phyloP scores from a whole-genome alignment of 352 stramenopile genomes.

The Aphanomyces stellatus region DNA sequence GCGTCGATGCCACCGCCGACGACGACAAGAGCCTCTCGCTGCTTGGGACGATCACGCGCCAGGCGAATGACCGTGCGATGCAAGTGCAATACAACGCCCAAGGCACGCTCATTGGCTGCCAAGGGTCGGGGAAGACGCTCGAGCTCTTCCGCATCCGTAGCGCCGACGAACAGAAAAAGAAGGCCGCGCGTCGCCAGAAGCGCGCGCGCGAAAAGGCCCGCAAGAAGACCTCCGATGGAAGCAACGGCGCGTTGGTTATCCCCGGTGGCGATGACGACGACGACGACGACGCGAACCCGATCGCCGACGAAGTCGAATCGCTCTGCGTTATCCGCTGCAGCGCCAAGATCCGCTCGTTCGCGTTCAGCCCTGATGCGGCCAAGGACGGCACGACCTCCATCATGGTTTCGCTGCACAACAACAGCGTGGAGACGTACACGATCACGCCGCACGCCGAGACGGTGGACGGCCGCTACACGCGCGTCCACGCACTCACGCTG shows the following conservation, averaged over 20 bases:
- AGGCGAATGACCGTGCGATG: slow-evolving; percentile 66
- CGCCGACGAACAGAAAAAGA: slow-evolving; percentile 86
- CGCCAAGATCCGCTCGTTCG: slow-evolving; percentile 84
- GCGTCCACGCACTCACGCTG: slow-evolving; percentile 59
- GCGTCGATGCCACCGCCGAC: slow-evolving; percentile 23
- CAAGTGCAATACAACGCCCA: slow-evolving; percentile 47
- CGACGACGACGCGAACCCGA: slow-evolving; percentile 48
- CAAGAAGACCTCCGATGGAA: slow-evolving; percentile 43
- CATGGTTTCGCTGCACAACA: slow-evolving; percentile 86
- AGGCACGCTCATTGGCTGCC: slow-evolving; percentile 61
- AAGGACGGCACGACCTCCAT: slow-evolving; percentile 77
- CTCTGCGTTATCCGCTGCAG: slow-evolving; percentile 75
- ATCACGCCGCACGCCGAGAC: slow-evolving; percentile 42
- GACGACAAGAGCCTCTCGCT: slow-evolving; percentile 38
- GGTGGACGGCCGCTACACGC: slow-evolving; percentile 59
- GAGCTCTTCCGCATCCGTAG: slow-evolving; percentile 86
- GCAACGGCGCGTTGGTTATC: slow-evolving; percentile 3
- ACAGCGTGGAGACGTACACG: slow-evolving; percentile 85
- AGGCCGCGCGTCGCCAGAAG: slow-evolving; percentile 84
- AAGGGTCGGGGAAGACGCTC: slow-evolving; percentile 82
- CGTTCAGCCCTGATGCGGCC: slow-evolving; percentile 70
- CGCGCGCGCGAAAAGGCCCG: slow-evolving; percentile 81
- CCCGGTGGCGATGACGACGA: slow-evolving; percentile 35
- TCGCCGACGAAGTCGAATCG: slow-evolving; percentile 81
- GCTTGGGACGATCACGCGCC: slow-evolving; percentile 58